phyloP scores from a whole-genome alignment of 352 stramenopile species.

The Ochromonadaceae sp. region DNA sequence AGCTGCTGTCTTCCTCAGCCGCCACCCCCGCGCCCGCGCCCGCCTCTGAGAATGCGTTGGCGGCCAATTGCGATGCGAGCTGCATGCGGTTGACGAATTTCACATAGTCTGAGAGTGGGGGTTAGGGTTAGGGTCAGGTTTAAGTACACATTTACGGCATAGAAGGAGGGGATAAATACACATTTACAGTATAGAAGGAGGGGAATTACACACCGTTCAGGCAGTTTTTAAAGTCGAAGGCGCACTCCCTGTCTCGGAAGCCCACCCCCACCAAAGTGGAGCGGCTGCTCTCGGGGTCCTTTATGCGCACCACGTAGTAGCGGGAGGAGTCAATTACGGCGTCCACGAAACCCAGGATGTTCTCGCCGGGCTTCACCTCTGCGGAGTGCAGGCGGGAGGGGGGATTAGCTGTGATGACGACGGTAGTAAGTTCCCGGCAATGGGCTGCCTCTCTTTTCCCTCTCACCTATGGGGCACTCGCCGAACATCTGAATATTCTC shows the following conservation, averaged over 20 bases:
- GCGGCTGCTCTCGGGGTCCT: background rate
- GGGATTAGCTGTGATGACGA: too few relatives aligned
- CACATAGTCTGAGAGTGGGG: too few relatives aligned
- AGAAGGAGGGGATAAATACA: too few relatives aligned
- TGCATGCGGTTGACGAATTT: slow-evolving; percentile 7
- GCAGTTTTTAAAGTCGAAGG: slow-evolving; percentile 14
- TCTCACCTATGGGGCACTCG: slow-evolving; percentile 13
- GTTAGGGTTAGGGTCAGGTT: too few relatives aligned
- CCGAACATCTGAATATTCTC: slow-evolving; percentile 9
- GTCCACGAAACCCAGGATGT: slow-evolving; percentile 1
- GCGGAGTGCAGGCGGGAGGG: too few relatives aligned
- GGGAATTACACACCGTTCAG: too few relatives aligned
- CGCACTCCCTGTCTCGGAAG: background rate
- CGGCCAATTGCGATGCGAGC: background rate
- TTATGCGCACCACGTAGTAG: slow-evolving; percentile 7
- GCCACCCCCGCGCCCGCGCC: background rate
- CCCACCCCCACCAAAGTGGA: background rate
- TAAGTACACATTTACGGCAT: too few relatives aligned
- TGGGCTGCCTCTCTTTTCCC: too few relatives aligned
- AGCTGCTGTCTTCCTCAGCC: background rate
- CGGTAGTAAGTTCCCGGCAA: too few relatives aligned
- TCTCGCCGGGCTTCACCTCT: slow-evolving; percentile 9
- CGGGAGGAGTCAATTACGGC: slow-evolving; percentile 5
- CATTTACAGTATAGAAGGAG: too few relatives aligned
- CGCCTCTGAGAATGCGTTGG: background rate